Percentiles rank a stretch among this genome's conserved stretches.
These are phyloP conservation scores for Vigna reflexopilosa DNA, from an alignment of 306 rosid genomes.

Conservation along the genomic window DNA sequence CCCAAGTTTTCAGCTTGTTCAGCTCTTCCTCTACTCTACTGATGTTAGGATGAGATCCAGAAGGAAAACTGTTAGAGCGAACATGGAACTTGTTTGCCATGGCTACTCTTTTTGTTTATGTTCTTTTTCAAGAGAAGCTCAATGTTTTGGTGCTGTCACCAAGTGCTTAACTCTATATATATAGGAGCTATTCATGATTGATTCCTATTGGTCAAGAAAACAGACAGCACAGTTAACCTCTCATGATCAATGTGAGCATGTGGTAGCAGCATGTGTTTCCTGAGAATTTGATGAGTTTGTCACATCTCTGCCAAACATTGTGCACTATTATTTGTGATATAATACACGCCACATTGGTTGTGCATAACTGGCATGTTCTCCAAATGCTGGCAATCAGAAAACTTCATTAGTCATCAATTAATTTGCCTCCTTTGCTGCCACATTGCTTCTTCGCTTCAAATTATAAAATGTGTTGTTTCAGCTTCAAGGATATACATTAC, in stretches of 20 bases:
- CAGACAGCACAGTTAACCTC: background rate
- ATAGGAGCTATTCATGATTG: constrained; percentile 25
- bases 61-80: constrained; percentile 76
- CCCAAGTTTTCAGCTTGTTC: constrained; percentile 56
- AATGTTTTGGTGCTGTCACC: constrained; percentile 35
- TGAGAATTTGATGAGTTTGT: constrained; percentile 43
- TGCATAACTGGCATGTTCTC: constrained; percentile 45
- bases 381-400: constrained; percentile 37
- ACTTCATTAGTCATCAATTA: constrained; percentile 43
- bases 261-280: constrained; percentile 45
- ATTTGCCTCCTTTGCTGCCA: constrained; percentile 54
- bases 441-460: constrained; percentile 34
- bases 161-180: constrained; percentile 31
- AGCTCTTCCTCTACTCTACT: constrained; percentile 62
- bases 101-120: background rate
- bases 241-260: constrained; percentile 43
- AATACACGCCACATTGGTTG: constrained; percentile 5
- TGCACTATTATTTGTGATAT: constrained; percentile 34
- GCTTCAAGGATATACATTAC: background rate
- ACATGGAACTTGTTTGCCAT: constrained; percentile 62
- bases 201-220: constrained; percentile 10
- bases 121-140: background rate
- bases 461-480: background rate
- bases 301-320: constrained; percentile 52
- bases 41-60: constrained; percentile 71